Evolutionary conservation across 495 filamentous ascomycete genomes (phyloP).

Genomic region (Viridothelium virens): DNA sequence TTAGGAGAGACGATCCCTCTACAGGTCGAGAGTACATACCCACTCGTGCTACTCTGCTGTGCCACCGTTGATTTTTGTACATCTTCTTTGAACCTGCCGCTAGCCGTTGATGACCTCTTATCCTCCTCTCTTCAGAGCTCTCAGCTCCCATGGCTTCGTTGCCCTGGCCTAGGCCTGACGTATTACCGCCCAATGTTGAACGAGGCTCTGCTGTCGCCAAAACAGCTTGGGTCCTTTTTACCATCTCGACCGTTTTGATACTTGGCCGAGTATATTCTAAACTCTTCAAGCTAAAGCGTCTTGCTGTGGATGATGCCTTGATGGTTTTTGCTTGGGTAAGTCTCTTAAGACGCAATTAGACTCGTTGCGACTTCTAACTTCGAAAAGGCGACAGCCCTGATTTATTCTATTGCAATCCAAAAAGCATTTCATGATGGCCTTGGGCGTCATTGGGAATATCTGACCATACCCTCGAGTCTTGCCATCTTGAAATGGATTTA

Average conservation of each 20-base stretch:
- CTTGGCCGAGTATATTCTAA: constrained; percentile 11
- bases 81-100: not conserved
- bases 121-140: not conserved
- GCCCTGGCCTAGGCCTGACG: constrained; percentile 8
- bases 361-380: not conserved
- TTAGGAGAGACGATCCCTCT: not conserved
- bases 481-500: constrained; percentile 11
- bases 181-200: constrained; percentile 8
- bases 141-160: not conserved
- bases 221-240: not conserved
- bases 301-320: constrained; percentile 10
- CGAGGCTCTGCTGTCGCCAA: not conserved
- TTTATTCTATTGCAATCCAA: constrained; percentile 10
- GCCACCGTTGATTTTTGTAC: not conserved
- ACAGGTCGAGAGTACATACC: not conserved
- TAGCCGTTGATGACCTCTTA: not conserved
- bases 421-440: constrained; percentile 12
- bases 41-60: not conserved
- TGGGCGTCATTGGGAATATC: constrained; percentile 14
- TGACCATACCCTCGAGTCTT: not conserved
- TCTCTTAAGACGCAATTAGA: not conserved
- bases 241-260: constrained; percentile 7
- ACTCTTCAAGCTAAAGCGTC: constrained; percentile 8
- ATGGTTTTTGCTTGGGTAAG: constrained; percentile 11
- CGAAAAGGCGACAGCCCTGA: not conserved